A percentile compares a stretch with the other conserved stretches of the same genome.
Conservation (phyloP, 805 yeast species). For the Debaryomyces castellii region DNA sequence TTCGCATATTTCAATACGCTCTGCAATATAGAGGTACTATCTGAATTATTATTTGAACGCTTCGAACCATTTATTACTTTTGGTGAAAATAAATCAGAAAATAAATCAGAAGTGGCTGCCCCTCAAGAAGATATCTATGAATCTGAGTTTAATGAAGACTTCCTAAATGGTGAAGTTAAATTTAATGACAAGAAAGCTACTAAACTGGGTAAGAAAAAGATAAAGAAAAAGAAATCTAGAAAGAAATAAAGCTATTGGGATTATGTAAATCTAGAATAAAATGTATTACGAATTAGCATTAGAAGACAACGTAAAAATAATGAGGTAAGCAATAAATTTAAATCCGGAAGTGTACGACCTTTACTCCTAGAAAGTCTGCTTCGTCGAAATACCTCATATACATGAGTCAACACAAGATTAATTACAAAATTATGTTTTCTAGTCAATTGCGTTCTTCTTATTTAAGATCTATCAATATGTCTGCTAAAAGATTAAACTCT, state of each 20-base stretch:
- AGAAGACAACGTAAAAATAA: background rate
- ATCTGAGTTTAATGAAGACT: constrained; percentile 31
- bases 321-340: background rate
- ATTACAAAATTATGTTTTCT: constrained; percentile 13
- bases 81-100: constrained; percentile 7
- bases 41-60: constrained; percentile 23
- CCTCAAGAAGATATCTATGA: constrained; percentile 8
- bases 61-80: constrained; percentile 18
- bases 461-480: constrained; percentile 18
- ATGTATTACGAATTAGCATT: too few species aligned
- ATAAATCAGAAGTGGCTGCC: constrained; percentile 2
- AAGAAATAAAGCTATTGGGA: constrained; percentile 17
- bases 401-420: background rate
- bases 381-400: background rate
- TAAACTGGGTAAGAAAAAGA: constrained; percentile 20
- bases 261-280: too few species aligned
- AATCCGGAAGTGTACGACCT: background rate
- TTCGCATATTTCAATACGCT: constrained; percentile 29
- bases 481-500: constrained; percentile 25
- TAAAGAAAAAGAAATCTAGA: constrained; percentile 26
- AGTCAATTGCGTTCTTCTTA: constrained; percentile 17
- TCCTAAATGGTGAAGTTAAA: constrained; percentile 26
- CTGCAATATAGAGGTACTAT: constrained; percentile 29
- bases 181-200: constrained; percentile 12
- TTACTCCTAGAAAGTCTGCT: background rate